These are phyloP conservation scores for Russula olivacea DNA, from an alignment of 768 basidiomycete species.

Conservation along the genomic window DNA sequence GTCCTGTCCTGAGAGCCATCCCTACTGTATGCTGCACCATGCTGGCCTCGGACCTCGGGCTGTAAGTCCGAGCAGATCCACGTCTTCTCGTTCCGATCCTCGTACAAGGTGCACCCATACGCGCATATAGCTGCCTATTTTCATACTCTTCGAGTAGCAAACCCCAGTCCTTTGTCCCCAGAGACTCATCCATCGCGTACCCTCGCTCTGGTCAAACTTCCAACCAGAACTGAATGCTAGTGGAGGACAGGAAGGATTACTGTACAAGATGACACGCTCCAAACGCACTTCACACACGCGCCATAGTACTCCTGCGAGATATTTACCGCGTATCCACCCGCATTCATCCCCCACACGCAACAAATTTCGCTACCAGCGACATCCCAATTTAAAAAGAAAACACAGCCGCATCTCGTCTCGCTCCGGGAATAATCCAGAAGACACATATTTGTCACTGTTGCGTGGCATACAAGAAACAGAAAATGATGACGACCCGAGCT, in stretches of 20 bases:
- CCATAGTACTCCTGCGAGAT: neutral
- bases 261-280: conserved; percentile 7
- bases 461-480: neutral
- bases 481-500: neutral
- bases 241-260: neutral
- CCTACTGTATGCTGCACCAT: too few species aligned
- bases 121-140: too few species aligned
- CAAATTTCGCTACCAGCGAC: neutral
- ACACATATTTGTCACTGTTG: conserved; percentile 1
- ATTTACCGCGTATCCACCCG: neutral
- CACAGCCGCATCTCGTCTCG: neutral
- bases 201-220: too few species aligned
- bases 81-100: too few species aligned
- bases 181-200: too few species aligned
- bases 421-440: conserved; percentile 3
- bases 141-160: too few species aligned
- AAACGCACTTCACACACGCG: neutral
- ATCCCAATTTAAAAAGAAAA: neutral
- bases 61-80: too few species aligned
- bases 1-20: too few species aligned
- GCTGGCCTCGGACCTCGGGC: too few species aligned
- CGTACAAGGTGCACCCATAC: too few species aligned
- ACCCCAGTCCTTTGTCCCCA: too few species aligned
- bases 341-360: conserved; percentile 1
- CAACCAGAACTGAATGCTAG: too few species aligned